phyloP scores from a whole-genome alignment of 176 grass and related monocot genomes.

The Leersia perrieri region DNA sequence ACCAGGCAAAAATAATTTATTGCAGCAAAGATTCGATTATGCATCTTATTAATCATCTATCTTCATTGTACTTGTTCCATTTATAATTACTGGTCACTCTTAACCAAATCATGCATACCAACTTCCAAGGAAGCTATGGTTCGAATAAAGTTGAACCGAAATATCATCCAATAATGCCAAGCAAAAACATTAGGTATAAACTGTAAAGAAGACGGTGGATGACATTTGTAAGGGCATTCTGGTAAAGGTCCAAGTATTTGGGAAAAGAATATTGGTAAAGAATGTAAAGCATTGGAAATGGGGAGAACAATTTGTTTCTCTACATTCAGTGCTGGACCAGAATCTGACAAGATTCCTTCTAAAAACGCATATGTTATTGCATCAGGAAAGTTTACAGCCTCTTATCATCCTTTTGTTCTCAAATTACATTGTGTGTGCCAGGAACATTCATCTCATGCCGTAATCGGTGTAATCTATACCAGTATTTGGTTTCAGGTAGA shows the following conservation, averaged over 20 bases:
- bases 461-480: not conserved
- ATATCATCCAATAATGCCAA: not conserved
- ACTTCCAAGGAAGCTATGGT: not conserved
- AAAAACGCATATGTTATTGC: conserved; percentile 21
- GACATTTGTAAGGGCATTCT: not conserved
- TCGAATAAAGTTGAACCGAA: not conserved
- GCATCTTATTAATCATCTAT: not conserved
- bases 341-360: conserved; percentile 1
- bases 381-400: conserved; percentile 1
- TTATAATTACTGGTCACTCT: not conserved
- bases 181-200: not conserved
- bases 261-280: not conserved
- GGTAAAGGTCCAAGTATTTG: not conserved
- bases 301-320: not conserved
- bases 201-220: not conserved
- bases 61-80: not conserved
- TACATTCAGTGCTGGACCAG: conserved; percentile 9
- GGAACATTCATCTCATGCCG: not conserved
- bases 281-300: not conserved
- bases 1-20: not conserved
- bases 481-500: conserved; percentile 8
- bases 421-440: not conserved
- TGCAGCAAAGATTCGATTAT: not conserved
- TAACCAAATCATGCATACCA: not conserved
- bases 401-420: not conserved